Evolutionary conservation across 768 basidiomycete species (phyloP).

Genomic region (Pholiota conissans): DNA sequence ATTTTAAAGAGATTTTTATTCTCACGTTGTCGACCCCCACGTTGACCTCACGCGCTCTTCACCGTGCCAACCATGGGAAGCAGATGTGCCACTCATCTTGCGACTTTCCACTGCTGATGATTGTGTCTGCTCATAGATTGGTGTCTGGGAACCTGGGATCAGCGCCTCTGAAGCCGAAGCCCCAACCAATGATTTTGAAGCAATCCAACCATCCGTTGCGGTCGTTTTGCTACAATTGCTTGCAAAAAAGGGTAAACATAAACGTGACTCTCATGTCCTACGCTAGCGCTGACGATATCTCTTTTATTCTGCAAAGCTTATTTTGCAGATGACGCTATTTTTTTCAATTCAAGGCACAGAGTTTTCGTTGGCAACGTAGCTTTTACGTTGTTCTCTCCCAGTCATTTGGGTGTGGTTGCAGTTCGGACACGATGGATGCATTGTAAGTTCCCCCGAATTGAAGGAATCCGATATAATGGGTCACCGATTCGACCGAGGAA

Average conservation of each 20-base stretch:
- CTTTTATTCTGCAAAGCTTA: no score
- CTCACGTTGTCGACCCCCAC: conserved; percentile 13
- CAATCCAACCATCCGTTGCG: no score
- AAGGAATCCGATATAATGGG: conserved; percentile 14
- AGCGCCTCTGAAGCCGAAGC: background rate
- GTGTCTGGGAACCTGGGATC: background rate
- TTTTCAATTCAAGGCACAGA: background rate
- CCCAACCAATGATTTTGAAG: background rate
- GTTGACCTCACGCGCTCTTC: conserved; percentile 3
- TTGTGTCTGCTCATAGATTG: background rate
- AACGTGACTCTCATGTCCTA: no score
- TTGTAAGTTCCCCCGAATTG: conserved; percentile 9
- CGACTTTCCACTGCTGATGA: background rate
- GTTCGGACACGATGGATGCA: conserved; percentile 9
- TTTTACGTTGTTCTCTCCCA: conserved; percentile 5
- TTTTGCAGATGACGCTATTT: background rate
- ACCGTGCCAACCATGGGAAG: conserved; percentile 23
- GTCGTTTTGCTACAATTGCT: background rate
- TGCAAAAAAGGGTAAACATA: no score
- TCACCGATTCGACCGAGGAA: conserved; percentile 19
- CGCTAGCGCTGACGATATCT: no score
- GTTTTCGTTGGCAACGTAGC: background rate
- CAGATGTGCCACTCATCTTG: background rate
- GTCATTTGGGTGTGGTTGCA: conserved; percentile 11
- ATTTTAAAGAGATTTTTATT: conserved; percentile 1